Conservation (phyloP, 2,329 filamentous ascomycete genomes). For the Tetracladium maxilliforme region DNA sequence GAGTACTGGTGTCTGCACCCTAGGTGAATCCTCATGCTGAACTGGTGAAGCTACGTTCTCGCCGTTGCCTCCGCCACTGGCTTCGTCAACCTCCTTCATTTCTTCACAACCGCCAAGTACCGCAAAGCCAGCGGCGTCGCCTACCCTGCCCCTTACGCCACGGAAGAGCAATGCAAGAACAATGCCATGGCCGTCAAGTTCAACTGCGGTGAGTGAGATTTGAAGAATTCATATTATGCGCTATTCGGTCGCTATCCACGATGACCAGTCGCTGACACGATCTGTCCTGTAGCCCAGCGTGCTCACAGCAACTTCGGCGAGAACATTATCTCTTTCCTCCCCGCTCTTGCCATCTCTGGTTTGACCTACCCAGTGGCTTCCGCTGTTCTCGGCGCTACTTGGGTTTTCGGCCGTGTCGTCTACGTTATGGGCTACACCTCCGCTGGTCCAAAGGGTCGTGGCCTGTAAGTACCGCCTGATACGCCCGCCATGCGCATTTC, state of each 20-base stretch:
- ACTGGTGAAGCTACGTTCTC: slow-evolving; percentile 54
- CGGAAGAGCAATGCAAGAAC: slow-evolving; percentile 35
- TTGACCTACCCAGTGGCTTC: slow-evolving; percentile 34
- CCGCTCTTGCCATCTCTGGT: slow-evolving; percentile 38
- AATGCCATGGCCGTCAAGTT: slow-evolving; percentile 40
- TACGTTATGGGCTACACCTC: slow-evolving; percentile 41
- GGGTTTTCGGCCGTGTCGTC: slow-evolving; percentile 33
- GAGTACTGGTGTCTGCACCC: too few relatives aligned
- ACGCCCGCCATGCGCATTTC: too few relatives aligned
- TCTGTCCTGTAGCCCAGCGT: too few relatives aligned
- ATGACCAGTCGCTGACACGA: slow-evolving; percentile 13
- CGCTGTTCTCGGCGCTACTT: slow-evolving; percentile 32
- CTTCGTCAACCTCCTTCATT: slow-evolving; percentile 41
- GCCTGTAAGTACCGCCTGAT: too few relatives aligned
- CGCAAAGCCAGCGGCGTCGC: slow-evolving; percentile 37
- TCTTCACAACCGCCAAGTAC: slow-evolving; percentile 25
- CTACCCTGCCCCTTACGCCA: slow-evolving; percentile 44
- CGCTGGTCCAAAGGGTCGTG: slow-evolving; percentile 29
- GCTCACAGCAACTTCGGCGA: slow-evolving; percentile 51
- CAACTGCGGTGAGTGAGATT: too few relatives aligned
- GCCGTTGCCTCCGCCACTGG: slow-evolving; percentile 38
- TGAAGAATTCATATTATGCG: slow-evolving; percentile 15
- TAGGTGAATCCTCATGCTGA: too few relatives aligned
- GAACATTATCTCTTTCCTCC: slow-evolving; percentile 38
- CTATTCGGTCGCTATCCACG: background rate